Percentiles rank a stretch among this genome's conserved stretches.
Conservation (phyloP, 768 basidiomycete genomes). For the Amanita exitialis region DNA sequence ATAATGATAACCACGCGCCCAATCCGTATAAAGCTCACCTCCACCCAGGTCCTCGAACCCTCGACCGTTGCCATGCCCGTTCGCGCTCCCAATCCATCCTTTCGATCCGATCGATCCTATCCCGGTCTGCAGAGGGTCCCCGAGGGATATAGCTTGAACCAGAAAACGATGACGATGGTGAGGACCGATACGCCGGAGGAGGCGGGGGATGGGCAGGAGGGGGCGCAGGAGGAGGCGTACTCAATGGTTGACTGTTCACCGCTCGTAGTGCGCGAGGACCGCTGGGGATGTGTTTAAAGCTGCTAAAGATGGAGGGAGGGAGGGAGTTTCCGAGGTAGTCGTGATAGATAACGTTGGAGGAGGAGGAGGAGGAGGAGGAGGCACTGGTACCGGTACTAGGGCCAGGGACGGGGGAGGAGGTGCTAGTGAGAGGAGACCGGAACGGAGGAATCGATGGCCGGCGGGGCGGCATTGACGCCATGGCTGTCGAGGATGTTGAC, state of each 20-base stretch:
- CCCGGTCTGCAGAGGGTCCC: slow-evolving; percentile 40
- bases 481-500: background rate
- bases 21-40: slow-evolving; percentile 6
- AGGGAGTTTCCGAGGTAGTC: too few species aligned
- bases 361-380: background rate
- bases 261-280: slow-evolving; percentile 14
- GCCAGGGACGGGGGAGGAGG: background rate
- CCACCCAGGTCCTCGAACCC: slow-evolving; percentile 24
- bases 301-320: too few species aligned
- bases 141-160: slow-evolving; percentile 31
- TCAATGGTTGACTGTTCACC: slow-evolving; percentile 2
- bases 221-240: slow-evolving; percentile 8
- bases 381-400: background rate
- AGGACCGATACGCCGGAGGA: too few species aligned
- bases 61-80: slow-evolving; percentile 19
- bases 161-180: background rate
- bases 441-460: background rate
- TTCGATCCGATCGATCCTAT: slow-evolving; percentile 14
- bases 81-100: slow-evolving; percentile 34
- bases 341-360: too few species aligned
- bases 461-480: too few species aligned
- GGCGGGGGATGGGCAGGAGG: slow-evolving; percentile 1
- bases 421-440: background rate
- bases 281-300: slow-evolving; percentile 14
- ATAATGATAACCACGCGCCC: too few species aligned